Conservation (phyloP, 495 filamentous ascomycete species). For the Xylaria sp. region DNA sequence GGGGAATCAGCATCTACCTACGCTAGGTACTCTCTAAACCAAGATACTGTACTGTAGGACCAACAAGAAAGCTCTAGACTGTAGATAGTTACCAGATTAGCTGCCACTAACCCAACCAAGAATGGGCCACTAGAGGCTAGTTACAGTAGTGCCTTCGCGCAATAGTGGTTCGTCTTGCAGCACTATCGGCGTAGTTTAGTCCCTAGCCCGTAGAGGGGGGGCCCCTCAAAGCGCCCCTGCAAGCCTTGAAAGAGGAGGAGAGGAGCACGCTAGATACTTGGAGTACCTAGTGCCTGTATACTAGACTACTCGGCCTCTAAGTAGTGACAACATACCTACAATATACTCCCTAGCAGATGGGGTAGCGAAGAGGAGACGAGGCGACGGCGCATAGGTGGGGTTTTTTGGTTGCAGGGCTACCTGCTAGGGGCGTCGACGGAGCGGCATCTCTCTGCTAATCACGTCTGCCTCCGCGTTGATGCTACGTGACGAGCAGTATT, state of each 20-base stretch:
- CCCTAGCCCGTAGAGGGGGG: conserved; percentile 4
- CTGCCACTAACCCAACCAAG: not conserved
- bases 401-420: conserved; percentile 20
- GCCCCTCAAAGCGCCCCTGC: not conserved
- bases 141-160: conserved; percentile 7
- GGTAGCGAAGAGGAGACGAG: not conserved
- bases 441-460: conserved; percentile 24
- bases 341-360: not conserved
- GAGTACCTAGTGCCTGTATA: not conserved
- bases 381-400: conserved; percentile 7
- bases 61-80: conserved; percentile 22
- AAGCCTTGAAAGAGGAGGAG: conserved; percentile 18
- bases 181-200: conserved; percentile 21
- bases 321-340: not conserved
- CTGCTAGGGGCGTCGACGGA: conserved; percentile 22
- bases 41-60: not conserved
- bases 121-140: conserved; percentile 19
- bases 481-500: conserved; percentile 11
- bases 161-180: not conserved
- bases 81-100: conserved; percentile 16
- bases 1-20: not conserved
- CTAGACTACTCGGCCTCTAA: not conserved
- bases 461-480: conserved; percentile 17
- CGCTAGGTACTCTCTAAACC: not conserved
- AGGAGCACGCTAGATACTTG: conserved; percentile 6